Evolutionary conservation across 768 basidiomycete species (phyloP), one percentile per base, ranked within the genome.

Genomic region (Mycena amicta): DNA sequence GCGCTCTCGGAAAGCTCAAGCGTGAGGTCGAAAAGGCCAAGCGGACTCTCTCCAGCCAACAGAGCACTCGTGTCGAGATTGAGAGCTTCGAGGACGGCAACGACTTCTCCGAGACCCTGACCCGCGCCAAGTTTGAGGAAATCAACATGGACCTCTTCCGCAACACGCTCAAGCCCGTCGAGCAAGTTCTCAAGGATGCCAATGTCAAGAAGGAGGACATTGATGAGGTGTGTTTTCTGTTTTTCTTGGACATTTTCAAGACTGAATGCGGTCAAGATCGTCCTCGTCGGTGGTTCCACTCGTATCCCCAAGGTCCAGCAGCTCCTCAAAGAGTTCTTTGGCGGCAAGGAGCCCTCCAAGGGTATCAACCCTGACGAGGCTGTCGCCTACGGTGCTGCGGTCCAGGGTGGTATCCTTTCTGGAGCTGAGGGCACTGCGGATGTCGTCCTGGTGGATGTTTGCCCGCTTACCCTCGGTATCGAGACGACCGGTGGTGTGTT

Each of bases 261-360:
- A 37, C 8, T 37, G 8, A 37, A 8, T 53, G 51, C 27, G 31
- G 2, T 27, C 4, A 50, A 87, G 89, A 80, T 93, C 63, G 91
- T 94, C 50, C 92, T 96, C 53, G 94, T 96, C 60, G 94, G 94
- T 75, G 94, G 94, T 75, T 98, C 96, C 27, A 99, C 96, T 66
- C 95, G 96, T 88, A 99, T 99, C 69, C 96, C 96, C 75, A 97
- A 97, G 82, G 94, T 99, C 64, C 95, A 98, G 71, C 93, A 97
- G 69, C 92, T 98, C 73, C 87, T 99, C 72, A 95, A 94, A 77
- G 95, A 98, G 73, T 98, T 86, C 83, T 99, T 98, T 76, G 88
- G 85, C 65, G 90, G 93, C 72, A 97, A 92, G 81, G 96, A 98
- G 74, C 95, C 95, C 53, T 95, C 95, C 62, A 95, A 94, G 83